Evolutionary conservation across 805 yeast species (phyloP), one percentile per base, ranked within the genome.

Genomic region (Barnettozyma sucrosica): DNA sequence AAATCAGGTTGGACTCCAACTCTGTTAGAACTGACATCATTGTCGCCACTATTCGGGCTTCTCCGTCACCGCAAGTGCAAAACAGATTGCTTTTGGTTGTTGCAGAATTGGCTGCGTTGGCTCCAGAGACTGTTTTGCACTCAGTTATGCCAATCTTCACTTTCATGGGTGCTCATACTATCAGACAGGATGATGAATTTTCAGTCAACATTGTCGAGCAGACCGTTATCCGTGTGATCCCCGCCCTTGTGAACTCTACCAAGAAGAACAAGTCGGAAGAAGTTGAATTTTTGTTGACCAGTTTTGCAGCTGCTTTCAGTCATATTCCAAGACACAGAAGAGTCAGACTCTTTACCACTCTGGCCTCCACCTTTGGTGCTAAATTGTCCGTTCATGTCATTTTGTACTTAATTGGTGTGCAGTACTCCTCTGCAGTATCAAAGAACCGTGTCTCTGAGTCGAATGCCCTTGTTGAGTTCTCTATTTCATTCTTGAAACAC

Each of bases 91-190:
- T 93, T 50, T 70, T 92, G 49, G 92, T 93, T 24, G 81, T 93
- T 55, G 85, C 97, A 3, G 84, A 89, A 43, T 70, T 93, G 55
- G 98, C 98, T 1, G 73, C 89, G 1, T 68, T 93, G 47, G 86
- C 92, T 11, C 97, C 98, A 8, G 97, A 92, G 60, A 79, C 85
- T 26, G 89, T 93, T 25, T 71, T 93, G 46, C 98, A 93, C 67
- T 86, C 97, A 2, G 96, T 93, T 8, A 93, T 93, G 99, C 99
- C 99, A n/a, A 92, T 93, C 44, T 93, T 93, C 72, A 93, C 99
- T 1, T 93, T 93, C 59, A 93, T 93, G 98, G 99, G 99, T 50
- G 96, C 98, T 11, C 95, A 89, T 60, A 90, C 97, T 13, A 79
- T 93, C 45, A 83, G 96, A 59, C 97, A 93, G 67, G 99, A 93